Conservation (phyloP, 805 yeast species). For the Jamesozyma hellenica region DNA sequence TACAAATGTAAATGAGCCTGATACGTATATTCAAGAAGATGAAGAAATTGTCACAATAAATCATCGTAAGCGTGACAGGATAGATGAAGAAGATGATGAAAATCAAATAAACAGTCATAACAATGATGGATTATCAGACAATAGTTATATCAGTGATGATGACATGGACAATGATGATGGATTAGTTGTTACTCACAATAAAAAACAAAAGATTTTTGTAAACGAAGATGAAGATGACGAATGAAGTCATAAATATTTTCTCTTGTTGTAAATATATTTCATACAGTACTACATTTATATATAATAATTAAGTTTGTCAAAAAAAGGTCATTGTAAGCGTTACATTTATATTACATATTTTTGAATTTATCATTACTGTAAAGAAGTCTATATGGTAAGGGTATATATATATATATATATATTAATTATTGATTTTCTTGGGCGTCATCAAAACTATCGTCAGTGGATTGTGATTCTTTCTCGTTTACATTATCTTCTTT, state of each 20-base stretch:
- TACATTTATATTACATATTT: no score
- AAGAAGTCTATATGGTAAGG: no score
- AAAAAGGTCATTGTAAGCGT: no score
- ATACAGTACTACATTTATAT: no score
- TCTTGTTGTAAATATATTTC: not conserved
- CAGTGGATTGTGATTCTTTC: conserved; percentile 3
- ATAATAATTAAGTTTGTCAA: no score
- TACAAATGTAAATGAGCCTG: not conserved
- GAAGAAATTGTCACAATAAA: not conserved
- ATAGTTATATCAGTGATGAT: not conserved
- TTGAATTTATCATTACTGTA: no score
- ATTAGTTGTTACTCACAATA: not conserved
- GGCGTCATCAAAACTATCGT: conserved; percentile 14
- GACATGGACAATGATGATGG: conserved; percentile 4
- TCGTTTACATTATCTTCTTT: not conserved
- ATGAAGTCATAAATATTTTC: not conserved
- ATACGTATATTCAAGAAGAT: not conserved
- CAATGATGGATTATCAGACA: conserved; percentile 2
- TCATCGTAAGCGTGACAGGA: not conserved
- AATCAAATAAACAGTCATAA: not conserved
- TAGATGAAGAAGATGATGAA: not conserved
- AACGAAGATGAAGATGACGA: conserved; percentile 5
- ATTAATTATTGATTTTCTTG: conserved; percentile 3
- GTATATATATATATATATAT: no score
- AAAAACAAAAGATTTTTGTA: not conserved